Evolutionary conservation across 2,329 filamentous ascomycete species (phyloP), one percentile per base, ranked within the genome.

Genomic region (Penicillium thymicola): DNA sequence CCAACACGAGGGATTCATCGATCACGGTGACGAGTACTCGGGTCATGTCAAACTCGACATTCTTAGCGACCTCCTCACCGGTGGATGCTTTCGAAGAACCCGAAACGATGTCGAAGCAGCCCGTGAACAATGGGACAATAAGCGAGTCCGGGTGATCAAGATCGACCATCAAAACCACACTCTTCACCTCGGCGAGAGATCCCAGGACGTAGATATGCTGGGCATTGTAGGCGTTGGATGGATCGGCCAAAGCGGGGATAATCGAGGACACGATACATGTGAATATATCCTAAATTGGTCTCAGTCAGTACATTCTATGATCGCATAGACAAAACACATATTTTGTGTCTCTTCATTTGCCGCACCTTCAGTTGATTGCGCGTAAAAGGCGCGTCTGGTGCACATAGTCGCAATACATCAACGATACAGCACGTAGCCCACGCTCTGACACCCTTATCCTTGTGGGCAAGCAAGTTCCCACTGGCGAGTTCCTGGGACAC

Each of bases 361-460:
- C 54, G 21, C 42, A 93, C 92, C 87, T 95, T 96, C 61, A 97
- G 82, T 77, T 97, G 92, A 58, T 89, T 86, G 40, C 85, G 86
- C 25, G 91, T 95, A 75, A 96, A 97, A 18, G 94, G 94, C 71
- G 94, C 94, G 80, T 97, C 88, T 0, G 94, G 94, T 28, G 94
- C 94, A 76, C 91, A 96, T 55, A 99, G 82, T 67, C 90, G 88
- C 71, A 99, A 84, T 65, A 99, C 89, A 72, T 99, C 94, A 53
- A 97, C 92, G 59, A 97, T 81, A 72, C 92, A 97, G 69, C 90
- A 90, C 42, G 92, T 87, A 32, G 90, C 85, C 79, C 89, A 96
- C 27, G 94, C 93, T 74, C 89, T 89, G 62, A 99, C 92, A 54
- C 94, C 94, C 63, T 88, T 89, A 74, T 99, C 94, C 78, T 96